These are phyloP conservation scores for Komagataea norvegica DNA, from an alignment of 1,139 yeast species.

Conservation along the genomic window DNA sequence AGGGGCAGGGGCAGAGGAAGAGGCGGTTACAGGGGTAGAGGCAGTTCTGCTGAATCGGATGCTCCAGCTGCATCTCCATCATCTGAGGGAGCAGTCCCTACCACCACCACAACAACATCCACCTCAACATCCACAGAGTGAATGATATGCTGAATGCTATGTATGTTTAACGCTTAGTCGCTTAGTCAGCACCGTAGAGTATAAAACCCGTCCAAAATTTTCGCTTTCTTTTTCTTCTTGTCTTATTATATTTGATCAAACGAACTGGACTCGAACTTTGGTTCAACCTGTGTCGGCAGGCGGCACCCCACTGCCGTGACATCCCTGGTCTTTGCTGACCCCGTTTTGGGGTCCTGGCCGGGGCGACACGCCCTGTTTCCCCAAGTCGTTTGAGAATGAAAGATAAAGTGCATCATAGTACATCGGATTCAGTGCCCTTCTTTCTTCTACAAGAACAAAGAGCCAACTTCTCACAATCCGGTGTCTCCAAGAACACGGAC, in stretches of 20 bases:
- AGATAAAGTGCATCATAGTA: slow-evolving; percentile 30
- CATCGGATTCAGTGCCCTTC: slow-evolving; percentile 20
- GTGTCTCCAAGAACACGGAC: slow-evolving; percentile 32
- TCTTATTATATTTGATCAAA: too few species aligned
- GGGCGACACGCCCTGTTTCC: slow-evolving; percentile 13
- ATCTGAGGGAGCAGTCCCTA: too few species aligned
- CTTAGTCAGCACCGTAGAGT: too few species aligned
- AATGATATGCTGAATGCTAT: too few species aligned
- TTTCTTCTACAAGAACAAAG: slow-evolving; percentile 1
- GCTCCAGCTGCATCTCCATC: too few species aligned
- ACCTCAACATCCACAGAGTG: too few species aligned
- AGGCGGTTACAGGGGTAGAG: slow-evolving; percentile 10
- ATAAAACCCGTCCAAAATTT: too few species aligned
- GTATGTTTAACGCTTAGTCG: too few species aligned
- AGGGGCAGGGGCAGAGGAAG: slow-evolving; percentile 11
- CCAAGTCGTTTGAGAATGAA: slow-evolving; percentile 5
- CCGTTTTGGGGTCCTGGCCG: slow-evolving; percentile 22
- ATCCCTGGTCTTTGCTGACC: slow-evolving; percentile 16
- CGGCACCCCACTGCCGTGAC: slow-evolving; percentile 7
- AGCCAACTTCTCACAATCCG: slow-evolving; percentile 22
- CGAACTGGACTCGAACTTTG: too few species aligned
- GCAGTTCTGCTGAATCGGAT: too few species aligned
- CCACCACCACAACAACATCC: neutral
- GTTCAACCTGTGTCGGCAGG: slow-evolving; percentile 1
- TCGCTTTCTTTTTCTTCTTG: neutral